Evolutionary conservation across 441 rosid genomes (phyloP).

Genomic region (Cnidoscolus chayamansa): DNA sequence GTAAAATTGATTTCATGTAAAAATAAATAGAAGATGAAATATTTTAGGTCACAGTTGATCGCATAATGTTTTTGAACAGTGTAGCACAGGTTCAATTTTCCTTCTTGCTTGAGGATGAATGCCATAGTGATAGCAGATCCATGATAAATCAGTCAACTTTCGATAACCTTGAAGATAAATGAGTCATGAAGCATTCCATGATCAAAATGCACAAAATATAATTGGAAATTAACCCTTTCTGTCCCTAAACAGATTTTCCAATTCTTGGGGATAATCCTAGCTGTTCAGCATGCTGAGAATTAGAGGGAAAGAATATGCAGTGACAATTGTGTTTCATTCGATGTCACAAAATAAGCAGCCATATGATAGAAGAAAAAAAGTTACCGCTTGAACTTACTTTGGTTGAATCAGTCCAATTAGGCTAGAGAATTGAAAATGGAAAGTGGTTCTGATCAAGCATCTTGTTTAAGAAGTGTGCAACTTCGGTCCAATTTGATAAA

Average conservation of each 20-base stretch:
- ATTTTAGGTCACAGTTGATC: not conserved
- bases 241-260: not conserved
- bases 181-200: not conserved
- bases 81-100: not conserved
- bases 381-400: not conserved
- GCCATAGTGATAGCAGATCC: not conserved
- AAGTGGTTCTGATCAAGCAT: not conserved
- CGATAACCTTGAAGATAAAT: not conserved
- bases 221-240: not conserved
- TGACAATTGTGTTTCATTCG: not conserved
- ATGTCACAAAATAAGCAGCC: not conserved
- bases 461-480: not conserved
- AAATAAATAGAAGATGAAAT: too few relatives aligned
- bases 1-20: constrained; percentile 12
- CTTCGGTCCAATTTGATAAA: not conserved
- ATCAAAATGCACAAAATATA: not conserved
- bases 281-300: not conserved
- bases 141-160: not conserved
- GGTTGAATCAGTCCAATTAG: not conserved
- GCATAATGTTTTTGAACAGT: not conserved
- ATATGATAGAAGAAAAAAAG: not conserved
- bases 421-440: not conserved
- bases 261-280: not conserved
- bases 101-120: not conserved
- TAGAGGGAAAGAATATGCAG: not conserved